A percentile compares a stretch with the other conserved stretches of the same genome.
These are phyloP conservation scores for Corymbia citriodora DNA, from an alignment of 441 rosid species.

Conservation along the genomic window DNA sequence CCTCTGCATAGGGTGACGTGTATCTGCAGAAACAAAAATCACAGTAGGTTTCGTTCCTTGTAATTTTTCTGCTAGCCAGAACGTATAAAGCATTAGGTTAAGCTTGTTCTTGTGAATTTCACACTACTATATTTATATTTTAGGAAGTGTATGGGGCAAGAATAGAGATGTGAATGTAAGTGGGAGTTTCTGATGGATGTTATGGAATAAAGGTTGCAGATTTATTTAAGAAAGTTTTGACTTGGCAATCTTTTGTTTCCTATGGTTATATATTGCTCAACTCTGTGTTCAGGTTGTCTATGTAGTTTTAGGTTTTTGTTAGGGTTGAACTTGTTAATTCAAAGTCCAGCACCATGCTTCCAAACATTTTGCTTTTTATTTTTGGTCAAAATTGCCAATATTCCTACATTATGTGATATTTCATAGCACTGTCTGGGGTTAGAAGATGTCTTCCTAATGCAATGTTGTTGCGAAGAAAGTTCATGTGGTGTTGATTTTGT, in stretches of 20 bases:
- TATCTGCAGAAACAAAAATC: not conserved
- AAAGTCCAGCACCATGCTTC: not conserved
- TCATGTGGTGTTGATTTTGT: not conserved
- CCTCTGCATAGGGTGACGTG: not conserved
- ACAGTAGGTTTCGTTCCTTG: not conserved
- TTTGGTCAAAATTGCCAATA: not conserved
- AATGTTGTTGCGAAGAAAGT: not conserved
- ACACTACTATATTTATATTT: not conserved
- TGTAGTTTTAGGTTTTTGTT: not conserved
- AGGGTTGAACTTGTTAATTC: not conserved
- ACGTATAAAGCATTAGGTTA: not conserved
- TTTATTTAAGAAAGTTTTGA: not conserved
- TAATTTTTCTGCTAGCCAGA: not conserved
- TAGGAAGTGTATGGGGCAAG: not conserved
- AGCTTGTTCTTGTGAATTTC: not conserved
- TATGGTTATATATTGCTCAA: not conserved
- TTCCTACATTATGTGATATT: not conserved
- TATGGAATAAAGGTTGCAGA: not conserved
- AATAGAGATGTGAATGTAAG: not conserved
- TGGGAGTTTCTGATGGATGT: not conserved
- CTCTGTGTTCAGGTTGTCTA: not conserved
- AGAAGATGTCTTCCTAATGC: not conserved
- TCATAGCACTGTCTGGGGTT: not conserved
- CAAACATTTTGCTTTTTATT: not conserved
- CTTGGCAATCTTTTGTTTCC: not conserved